Evolutionary conservation across 1,139 yeast genomes (phyloP).

Genomic region (Hansenula sp.): DNA sequence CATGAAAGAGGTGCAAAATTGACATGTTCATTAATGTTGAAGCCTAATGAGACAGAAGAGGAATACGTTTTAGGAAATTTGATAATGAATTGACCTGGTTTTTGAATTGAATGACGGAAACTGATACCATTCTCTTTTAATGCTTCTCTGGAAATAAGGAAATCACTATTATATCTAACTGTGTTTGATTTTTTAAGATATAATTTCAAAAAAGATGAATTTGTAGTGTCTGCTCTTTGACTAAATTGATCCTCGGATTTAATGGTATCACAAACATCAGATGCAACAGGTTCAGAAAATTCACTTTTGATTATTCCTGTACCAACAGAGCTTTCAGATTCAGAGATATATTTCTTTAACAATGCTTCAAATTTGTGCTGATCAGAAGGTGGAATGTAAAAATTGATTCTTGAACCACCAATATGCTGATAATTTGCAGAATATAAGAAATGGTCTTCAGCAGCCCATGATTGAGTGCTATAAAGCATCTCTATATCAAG

Average conservation of each 20-base stretch:
- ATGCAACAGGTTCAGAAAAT: slow-evolving; percentile 19
- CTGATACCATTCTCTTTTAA: slow-evolving; percentile 45
- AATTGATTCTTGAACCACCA: slow-evolving; percentile 77
- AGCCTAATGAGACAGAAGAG: slow-evolving; percentile 48
- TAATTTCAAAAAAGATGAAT: slow-evolving; percentile 11
- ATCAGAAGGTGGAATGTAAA: slow-evolving; percentile 69
- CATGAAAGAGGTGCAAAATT: slow-evolving; percentile 58
- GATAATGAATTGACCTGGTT: slow-evolving; percentile 57
- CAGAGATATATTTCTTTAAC: slow-evolving; percentile 24
- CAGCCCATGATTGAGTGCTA: slow-evolving; percentile 68
- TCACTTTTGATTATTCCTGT: slow-evolving; percentile 13
- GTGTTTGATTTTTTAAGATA: slow-evolving; percentile 11
- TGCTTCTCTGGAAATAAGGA: slow-evolving; percentile 42
- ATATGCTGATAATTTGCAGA: slow-evolving; percentile 62
- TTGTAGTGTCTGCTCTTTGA: slow-evolving; percentile 13
- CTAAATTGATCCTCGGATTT: slow-evolving; percentile 11
- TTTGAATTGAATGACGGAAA: slow-evolving; percentile 45
- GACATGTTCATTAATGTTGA: slow-evolving; percentile 50
- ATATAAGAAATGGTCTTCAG: slow-evolving; percentile 75
- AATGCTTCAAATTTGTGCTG: slow-evolving; percentile 59
- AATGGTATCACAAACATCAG: slow-evolving; percentile 18
- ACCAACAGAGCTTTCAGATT: slow-evolving; percentile 9
- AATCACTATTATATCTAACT: slow-evolving; percentile 18
- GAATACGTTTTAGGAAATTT: slow-evolving; percentile 55
- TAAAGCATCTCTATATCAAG: slow-evolving; percentile 64